phyloP scores from a whole-genome alignment of 495 filamentous ascomycete species.

The Parathielavia appendiculata region DNA sequence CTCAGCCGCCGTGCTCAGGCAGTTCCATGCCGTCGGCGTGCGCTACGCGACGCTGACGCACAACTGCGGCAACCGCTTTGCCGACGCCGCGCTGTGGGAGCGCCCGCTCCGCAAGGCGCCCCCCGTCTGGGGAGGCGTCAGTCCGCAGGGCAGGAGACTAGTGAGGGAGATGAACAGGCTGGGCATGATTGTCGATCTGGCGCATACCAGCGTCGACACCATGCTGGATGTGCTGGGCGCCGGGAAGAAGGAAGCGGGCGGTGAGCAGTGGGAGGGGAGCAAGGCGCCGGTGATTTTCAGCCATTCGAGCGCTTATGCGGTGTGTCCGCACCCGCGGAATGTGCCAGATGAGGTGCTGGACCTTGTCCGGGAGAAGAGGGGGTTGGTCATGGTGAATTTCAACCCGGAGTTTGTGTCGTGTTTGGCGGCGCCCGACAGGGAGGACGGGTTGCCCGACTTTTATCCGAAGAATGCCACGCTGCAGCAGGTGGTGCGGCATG shows the following conservation, averaged over 20 bases:
- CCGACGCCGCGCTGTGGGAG: constrained; percentile 69
- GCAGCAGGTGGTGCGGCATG: constrained; percentile 68
- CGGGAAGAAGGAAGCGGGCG: constrained; percentile 36
- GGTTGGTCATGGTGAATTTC: constrained; percentile 75
- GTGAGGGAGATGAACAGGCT: constrained; percentile 75
- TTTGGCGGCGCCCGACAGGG: constrained; percentile 42
- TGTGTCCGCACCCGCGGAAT: constrained; percentile 68
- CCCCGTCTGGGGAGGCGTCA: constrained; percentile 60
- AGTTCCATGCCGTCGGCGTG: constrained; percentile 73
- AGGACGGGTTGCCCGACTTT: constrained; percentile 56
- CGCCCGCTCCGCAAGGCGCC: constrained; percentile 42
- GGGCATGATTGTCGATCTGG: constrained; percentile 73
- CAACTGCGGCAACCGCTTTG: constrained; percentile 89
- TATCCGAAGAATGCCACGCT: constrained; percentile 67
- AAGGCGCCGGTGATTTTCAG: constrained; percentile 69
- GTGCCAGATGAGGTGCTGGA: constrained; percentile 66
- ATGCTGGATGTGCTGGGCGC: constrained; percentile 63
- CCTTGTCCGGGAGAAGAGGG: constrained; percentile 54
- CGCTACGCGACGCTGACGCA: constrained; percentile 87
- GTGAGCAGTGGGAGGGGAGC: constrained; percentile 43
- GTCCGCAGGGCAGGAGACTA: constrained; percentile 58
- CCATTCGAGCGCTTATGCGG: constrained; percentile 60
- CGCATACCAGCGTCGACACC: constrained; percentile 61
- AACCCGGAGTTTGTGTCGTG: constrained; percentile 75
- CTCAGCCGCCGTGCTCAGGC: constrained; percentile 67